Conservation (phyloP, 106 monocot genomes). For the Dendrobium chrysotoxum region DNA sequence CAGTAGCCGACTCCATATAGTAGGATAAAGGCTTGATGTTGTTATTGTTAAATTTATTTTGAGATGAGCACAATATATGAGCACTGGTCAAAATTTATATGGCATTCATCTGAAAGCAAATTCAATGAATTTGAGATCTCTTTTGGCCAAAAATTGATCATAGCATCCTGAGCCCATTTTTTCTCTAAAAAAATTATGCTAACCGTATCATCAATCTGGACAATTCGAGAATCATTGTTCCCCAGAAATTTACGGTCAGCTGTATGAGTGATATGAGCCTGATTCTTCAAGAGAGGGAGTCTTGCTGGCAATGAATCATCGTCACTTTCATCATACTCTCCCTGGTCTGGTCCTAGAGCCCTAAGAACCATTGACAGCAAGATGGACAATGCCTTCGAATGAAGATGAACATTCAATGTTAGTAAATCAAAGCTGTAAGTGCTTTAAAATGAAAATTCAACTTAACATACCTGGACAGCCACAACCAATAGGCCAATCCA, state of each 20-base stretch:
- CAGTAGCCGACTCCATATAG: too few relatives aligned
- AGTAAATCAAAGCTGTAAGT: not conserved
- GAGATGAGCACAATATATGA: too few relatives aligned
- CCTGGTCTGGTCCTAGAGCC: constrained; percentile 54
- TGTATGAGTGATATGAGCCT: constrained; percentile 12
- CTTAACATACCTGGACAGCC: constrained; percentile 52
- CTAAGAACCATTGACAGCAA: constrained; percentile 58
- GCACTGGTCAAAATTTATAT: too few relatives aligned
- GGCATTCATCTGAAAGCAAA: too few relatives aligned
- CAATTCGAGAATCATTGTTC: constrained; percentile 6
- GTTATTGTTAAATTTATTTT: too few relatives aligned
- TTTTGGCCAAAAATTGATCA: too few relatives aligned
- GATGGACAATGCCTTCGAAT: constrained; percentile 50
- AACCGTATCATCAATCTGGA: constrained; percentile 20
- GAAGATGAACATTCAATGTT: not conserved
- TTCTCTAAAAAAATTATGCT: not conserved
- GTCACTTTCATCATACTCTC: constrained; percentile 60
- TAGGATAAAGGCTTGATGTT: too few relatives aligned
- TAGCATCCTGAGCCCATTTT: not conserved
- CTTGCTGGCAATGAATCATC: constrained; percentile 50
- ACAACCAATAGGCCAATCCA: constrained; percentile 62
- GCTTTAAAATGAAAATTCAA: not conserved
- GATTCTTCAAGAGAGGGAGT: constrained; percentile 66
- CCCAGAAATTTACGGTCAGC: not conserved
- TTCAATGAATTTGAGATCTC: too few relatives aligned